These are phyloP conservation scores for Verbena officinalis DNA, from an alignment of 257 asterid genomes.

Conservation along the genomic window DNA sequence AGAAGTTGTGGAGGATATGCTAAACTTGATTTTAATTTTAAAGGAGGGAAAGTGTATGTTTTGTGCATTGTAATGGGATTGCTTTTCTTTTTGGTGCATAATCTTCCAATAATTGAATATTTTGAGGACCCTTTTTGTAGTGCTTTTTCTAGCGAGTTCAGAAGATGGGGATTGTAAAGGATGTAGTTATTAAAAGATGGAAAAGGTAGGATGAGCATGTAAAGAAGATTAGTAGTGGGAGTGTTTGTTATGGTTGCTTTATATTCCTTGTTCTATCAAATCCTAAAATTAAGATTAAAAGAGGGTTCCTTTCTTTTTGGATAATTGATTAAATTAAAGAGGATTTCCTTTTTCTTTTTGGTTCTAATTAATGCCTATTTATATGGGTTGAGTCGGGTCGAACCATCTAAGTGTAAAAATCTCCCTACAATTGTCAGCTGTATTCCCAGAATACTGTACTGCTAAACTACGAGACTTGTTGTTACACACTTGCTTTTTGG, in stretches of 20 bases:
- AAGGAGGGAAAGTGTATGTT: slow-evolving; percentile 58
- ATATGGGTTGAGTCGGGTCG: too few relatives aligned
- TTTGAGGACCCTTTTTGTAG: slow-evolving; percentile 19
- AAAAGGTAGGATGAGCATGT: slow-evolving; percentile 22
- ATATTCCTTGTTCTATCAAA: not conserved
- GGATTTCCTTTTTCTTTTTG: too few relatives aligned
- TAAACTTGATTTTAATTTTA: slow-evolving; percentile 58
- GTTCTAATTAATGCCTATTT: too few relatives aligned
- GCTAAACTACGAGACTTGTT: too few relatives aligned
- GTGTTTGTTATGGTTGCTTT: slow-evolving; percentile 20
- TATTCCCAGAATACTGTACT: too few relatives aligned
- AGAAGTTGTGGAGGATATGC: slow-evolving; percentile 60
- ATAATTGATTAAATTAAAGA: too few relatives aligned
- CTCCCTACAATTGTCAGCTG: too few relatives aligned
- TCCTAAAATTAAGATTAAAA: too few relatives aligned
- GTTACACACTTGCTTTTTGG: not conserved
- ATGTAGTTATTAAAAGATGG: not conserved
- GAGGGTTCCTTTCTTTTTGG: too few relatives aligned
- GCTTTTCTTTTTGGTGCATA: slow-evolving; percentile 49
- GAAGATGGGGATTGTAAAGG: slow-evolving; percentile 23
- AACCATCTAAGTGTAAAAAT: too few relatives aligned
- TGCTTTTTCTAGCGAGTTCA: slow-evolving; percentile 25
- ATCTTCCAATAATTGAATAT: slow-evolving; percentile 38
- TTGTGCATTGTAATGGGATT: slow-evolving; percentile 42
- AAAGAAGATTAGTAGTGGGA: slow-evolving; percentile 19